phyloP scores from a whole-genome alignment of 164 flowering plant genomes.

The Stephania japonica region DNA sequence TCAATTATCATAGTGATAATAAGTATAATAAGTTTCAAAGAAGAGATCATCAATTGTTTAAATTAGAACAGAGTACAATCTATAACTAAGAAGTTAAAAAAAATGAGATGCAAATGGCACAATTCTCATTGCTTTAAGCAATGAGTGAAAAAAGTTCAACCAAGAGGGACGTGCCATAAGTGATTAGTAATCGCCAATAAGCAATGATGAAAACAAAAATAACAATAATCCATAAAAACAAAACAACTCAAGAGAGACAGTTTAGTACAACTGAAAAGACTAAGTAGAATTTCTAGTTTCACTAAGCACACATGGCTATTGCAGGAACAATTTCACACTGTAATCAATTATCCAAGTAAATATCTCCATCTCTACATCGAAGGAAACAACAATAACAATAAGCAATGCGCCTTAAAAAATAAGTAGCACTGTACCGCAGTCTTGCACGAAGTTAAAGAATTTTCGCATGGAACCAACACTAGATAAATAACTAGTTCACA shows the following conservation, averaged over 20 bases:
- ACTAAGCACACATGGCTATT: background rate
- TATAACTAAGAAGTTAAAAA: background rate
- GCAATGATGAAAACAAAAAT: too few relatives aligned
- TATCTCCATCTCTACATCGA: background rate
- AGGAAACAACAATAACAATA: background rate
- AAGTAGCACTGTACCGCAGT: background rate
- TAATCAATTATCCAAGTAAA: background rate
- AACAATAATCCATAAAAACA: background rate
- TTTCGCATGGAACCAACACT: background rate
- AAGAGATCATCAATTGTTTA: background rate
- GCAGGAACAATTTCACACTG: background rate
- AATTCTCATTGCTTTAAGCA: background rate
- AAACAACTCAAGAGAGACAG: background rate
- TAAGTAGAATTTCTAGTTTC: background rate
- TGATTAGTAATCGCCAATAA: background rate
- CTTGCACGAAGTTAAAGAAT: background rate
- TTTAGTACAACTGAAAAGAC: too few relatives aligned
- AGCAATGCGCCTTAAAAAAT: background rate
- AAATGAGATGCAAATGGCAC: background rate
- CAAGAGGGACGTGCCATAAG: too few relatives aligned
- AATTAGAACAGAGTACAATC: background rate
- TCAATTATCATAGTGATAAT: too few relatives aligned
- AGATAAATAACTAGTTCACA: background rate
- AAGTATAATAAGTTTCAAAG: background rate
- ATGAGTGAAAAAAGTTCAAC: too few relatives aligned